These are phyloP conservation scores for Pseudozyma sp. DNA, from an alignment of 1,284 basidiomycete species.

Conservation along the genomic window DNA sequence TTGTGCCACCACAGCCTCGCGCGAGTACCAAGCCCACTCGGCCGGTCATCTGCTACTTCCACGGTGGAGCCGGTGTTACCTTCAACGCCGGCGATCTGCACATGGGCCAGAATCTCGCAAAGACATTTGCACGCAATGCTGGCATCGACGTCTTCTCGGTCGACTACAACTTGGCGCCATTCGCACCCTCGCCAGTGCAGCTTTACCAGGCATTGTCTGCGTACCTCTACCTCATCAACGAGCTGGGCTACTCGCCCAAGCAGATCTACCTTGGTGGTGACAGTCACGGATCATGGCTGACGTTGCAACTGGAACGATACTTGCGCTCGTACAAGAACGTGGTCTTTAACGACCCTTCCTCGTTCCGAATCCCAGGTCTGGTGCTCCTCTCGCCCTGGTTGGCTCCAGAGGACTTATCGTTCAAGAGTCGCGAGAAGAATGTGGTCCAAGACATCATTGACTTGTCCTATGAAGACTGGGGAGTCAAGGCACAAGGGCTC, in stretches of 20 bases:
- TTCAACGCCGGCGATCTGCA: constrained; percentile 64
- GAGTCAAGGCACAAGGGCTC: constrained; percentile 40
- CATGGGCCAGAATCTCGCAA: constrained; percentile 61
- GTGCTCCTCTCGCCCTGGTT: constrained; percentile 59
- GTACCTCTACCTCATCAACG: constrained; percentile 58
- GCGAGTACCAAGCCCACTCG: constrained; percentile 32
- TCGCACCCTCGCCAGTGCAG: constrained; percentile 57
- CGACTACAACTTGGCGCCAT: constrained; percentile 66
- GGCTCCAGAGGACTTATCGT: constrained; percentile 39
- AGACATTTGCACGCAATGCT: constrained; percentile 46
- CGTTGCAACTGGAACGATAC: constrained; percentile 61
- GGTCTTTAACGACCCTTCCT: constrained; percentile 25
- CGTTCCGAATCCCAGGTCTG: constrained; percentile 47
- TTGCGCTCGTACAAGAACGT: constrained; percentile 56
- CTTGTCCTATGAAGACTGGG: constrained; percentile 56
- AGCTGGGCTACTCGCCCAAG: constrained; percentile 57
- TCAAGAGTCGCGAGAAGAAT: constrained; percentile 47
- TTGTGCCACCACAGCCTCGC: constrained; percentile 39
- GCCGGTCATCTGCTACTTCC: constrained; percentile 66
- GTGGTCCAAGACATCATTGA: constrained; percentile 55
- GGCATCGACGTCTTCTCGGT: constrained; percentile 65
- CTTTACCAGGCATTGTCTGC: constrained; percentile 60
- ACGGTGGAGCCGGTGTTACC: constrained; percentile 66
- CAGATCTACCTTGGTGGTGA: constrained; percentile 67
- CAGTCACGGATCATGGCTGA: constrained; percentile 58